Evolutionary conservation across 2,329 filamentous ascomycete species (phyloP).

Genomic region (Fusarium nematophilum): DNA sequence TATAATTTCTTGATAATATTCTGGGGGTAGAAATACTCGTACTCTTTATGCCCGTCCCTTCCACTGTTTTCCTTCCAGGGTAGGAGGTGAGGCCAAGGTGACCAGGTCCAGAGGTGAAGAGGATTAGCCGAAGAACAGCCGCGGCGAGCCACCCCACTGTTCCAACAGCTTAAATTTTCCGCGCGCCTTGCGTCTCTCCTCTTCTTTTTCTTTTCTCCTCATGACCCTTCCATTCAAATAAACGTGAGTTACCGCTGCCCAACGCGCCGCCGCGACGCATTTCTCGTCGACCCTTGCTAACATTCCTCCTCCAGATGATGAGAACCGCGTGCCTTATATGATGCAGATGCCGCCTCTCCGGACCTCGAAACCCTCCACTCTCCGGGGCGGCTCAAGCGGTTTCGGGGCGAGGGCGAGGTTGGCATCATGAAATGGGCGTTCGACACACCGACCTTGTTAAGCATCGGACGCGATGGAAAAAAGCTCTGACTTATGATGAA

Average conservation of each 20-base stretch:
- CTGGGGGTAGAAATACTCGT: too few relatives aligned
- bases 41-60: too few relatives aligned
- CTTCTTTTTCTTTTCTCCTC: slow-evolving; percentile 65
- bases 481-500: slow-evolving; percentile 85
- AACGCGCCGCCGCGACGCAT: slow-evolving; percentile 22
- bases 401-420: slow-evolving; percentile 70
- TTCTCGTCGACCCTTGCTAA: slow-evolving; percentile 45
- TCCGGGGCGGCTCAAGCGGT: slow-evolving; percentile 86
- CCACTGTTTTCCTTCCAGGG: too few relatives aligned
- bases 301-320: slow-evolving; percentile 81
- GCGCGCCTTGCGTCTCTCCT: slow-evolving; percentile 43
- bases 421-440: slow-evolving; percentile 97
- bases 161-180: slow-evolving; percentile 51
- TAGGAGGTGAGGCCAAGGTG: too few relatives aligned
- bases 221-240: slow-evolving; percentile 99
- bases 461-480: slow-evolving; percentile 94
- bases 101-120: too few relatives aligned
- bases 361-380: slow-evolving; percentile 82
- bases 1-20: too few relatives aligned
- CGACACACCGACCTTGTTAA: slow-evolving; percentile 99
- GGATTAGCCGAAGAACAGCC: slow-evolving; percentile 46
- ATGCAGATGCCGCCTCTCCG: slow-evolving; percentile 74
- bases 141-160: slow-evolving; percentile 36
- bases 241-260: slow-evolving; percentile 73
- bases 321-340: slow-evolving; percentile 98